Base-by-base conservation (phyloP, 1,139 yeast species). In the Kurtzmaniella quercitrusa region DNA sequence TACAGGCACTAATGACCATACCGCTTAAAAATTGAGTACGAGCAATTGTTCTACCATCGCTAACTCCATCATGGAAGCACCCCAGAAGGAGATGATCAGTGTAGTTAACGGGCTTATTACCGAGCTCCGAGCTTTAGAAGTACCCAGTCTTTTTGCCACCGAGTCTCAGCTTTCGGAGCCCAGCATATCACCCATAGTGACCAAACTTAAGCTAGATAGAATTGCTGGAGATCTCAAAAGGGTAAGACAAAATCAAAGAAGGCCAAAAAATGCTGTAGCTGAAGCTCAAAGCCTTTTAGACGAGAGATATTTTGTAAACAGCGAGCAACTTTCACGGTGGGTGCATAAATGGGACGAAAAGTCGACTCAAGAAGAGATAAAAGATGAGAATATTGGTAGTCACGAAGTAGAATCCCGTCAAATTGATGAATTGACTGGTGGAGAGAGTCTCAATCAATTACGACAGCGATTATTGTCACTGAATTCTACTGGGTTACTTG, bases 391-490 rank as follows among this genome's bases (percentile, higher is more conserved):
- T 9, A 9, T 11, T 19, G 14, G 31, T 10, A n/a, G 5, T 6
- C 16, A 5, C 14, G 11, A 15, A 34, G 12, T 17, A 10, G 15
- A 29, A 19, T 12, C 21, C 5, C 14, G 17, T 7, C 10, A 21
- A 3, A 18, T 17, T 19, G 31, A 33, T 34, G 31, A 18, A 4
- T 12, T 34, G 4, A 50, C 51, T 25, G 54, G 51, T 11, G 55
- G 53, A 31, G 64, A 63, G 12, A 54, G 51, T 41, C 48, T 65
- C 39, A 39, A 50, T 4, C 52, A 59, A 2, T 54, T 66, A 38
- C 48, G 70, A 11, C 53, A 57, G 39, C 48, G 71, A 38, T 52
- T 66, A 25, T 54, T 66, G 11, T 51, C 68, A 1, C 60, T 60
- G 2, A 63, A 62, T 4, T 46, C 48, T n/a, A 39, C 41, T 15